These are phyloP conservation scores for Esteya vermicola DNA, from an alignment of 2,329 filamentous ascomycete species.

Conservation along the genomic window DNA sequence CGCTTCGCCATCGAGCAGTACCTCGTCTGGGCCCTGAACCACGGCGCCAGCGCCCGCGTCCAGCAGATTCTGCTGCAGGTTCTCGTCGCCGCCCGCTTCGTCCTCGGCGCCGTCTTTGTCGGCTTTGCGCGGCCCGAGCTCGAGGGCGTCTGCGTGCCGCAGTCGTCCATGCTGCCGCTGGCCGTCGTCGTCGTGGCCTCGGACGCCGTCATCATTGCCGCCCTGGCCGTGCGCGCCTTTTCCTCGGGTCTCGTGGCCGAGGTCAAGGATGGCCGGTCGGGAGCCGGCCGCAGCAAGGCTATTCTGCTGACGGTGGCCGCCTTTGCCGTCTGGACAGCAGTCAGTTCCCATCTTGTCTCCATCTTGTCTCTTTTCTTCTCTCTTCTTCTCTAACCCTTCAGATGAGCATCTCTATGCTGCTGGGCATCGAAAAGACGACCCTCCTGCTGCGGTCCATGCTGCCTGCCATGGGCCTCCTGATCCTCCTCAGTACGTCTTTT, in stretches of 20 bases:
- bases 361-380: background rate
- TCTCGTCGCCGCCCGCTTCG: conserved; percentile 30
- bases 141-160: conserved; percentile 35
- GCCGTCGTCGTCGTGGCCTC: conserved; percentile 28
- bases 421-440: conserved; percentile 28
- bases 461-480: conserved; percentile 33
- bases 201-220: conserved; percentile 29
- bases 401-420: conserved; percentile 35
- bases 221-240: conserved; percentile 27
- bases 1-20: conserved; percentile 39
- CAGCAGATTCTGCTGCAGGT: conserved; percentile 29
- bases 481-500: conserved; percentile 30
- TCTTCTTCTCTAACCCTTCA: conserved; percentile 12
- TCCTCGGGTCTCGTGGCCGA: conserved; percentile 21
- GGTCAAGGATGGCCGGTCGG: conserved; percentile 14
- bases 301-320: conserved; percentile 27
- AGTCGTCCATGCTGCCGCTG: conserved; percentile 27
- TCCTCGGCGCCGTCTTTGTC: conserved; percentile 39
- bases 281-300: conserved; percentile 22
- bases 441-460: conserved; percentile 33
- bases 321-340: conserved; percentile 38
- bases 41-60: conserved; percentile 16
- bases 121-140: conserved; percentile 39
- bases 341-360: conserved; percentile 19
- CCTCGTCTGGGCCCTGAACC: conserved; percentile 35